Conservation (phyloP, 2,329 filamentous ascomycete species). For the Paracamarosporium sp. region DNA sequence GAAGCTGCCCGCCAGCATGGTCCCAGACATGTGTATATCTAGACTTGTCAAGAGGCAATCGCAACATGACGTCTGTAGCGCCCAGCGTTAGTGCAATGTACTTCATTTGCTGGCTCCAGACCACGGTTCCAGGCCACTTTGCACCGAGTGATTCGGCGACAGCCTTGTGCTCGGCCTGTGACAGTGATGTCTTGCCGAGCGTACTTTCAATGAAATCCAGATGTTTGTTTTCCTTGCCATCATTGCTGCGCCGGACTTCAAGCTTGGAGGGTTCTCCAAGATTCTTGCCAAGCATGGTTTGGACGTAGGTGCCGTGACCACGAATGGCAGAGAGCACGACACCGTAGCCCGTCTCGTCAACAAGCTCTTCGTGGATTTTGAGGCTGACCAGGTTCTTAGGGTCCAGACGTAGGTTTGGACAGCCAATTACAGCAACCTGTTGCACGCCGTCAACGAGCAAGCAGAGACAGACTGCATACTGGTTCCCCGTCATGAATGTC, state of each 20-base stretch:
- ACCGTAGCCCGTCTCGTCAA: constrained; percentile 52
- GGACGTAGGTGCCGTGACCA: constrained; percentile 53
- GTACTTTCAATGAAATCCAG: constrained; percentile 56
- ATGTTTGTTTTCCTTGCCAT: constrained; percentile 35
- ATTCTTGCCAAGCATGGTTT: constrained; percentile 43
- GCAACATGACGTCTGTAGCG: constrained; percentile 57
- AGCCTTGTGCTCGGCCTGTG: constrained; percentile 43
- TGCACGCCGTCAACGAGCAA: constrained; percentile 65
- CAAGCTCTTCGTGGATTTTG: constrained; percentile 43
- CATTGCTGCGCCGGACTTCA: constrained; percentile 20
- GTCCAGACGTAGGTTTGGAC: constrained; percentile 63
- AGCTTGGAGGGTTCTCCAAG: constrained; percentile 44
- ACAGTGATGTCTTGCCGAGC: constrained; percentile 48
- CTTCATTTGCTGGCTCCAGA: constrained; percentile 62
- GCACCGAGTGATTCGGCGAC: constrained; percentile 47
- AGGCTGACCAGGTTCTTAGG: constrained; percentile 19
- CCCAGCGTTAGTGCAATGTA: constrained; percentile 61
- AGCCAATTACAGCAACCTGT: constrained; percentile 65
- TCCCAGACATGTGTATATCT: constrained; percentile 63
- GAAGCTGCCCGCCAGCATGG: constrained; percentile 61
- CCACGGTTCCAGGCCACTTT: constrained; percentile 56
- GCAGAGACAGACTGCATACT: constrained; percentile 68
- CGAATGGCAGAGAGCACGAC: constrained; percentile 56
- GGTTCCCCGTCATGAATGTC: constrained; percentile 66
- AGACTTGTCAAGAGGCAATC: constrained; percentile 52